Evolutionary conservation across 495 filamentous ascomycete genomes (phyloP), one percentile per base, ranked within the genome.

Genomic region (Terfezia boudieri): DNA sequence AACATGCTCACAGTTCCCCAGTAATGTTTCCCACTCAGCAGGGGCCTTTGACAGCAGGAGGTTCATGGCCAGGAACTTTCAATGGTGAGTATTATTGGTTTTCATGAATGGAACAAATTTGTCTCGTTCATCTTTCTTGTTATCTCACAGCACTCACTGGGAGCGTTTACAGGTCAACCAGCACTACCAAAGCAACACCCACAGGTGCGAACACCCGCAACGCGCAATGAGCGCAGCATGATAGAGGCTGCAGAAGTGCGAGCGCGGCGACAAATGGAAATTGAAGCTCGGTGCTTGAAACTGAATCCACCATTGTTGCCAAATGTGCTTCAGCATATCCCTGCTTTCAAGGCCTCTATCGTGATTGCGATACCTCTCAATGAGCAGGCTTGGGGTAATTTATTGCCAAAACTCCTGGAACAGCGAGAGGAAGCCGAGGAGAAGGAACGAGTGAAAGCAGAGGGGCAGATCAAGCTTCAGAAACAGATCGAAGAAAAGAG

Each of bases 291-390:
- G 17, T 80, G 79, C 60, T 60, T 72, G 62, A 65, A 70, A 26
- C 66, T 87, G 14, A 61, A 76, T 37, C 83, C 82, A 12, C 79
- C 82, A 16, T 61, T 87, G 46, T 60, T 66, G 22, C 63, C 77
- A 36, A 68, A 69, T 55, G 67, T 83, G 12, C 69, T 86, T 37
- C 70, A 69, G 41, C 77, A 79, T 55, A 80, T 85, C 62, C 74
- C 79, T 9, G 75, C 81, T 0, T 86, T 82, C 57, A 75, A 80
- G 58, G 79, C 79, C 12, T 78, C 83, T 12, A 71, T 79, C 37
- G 76, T 82, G 41, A 82, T 84, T 49, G 71, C 74, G 14, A 67
- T 71, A 17, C 74, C 76, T 32, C 66, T 87, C 49, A 76, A 74
- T 56, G 81, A 84, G 49, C 64, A 68, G 20, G 76, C 74, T 0